phyloP scores from a whole-genome alignment of 495 filamentous ascomycete genomes.

The Neurospora sublineolata region DNA sequence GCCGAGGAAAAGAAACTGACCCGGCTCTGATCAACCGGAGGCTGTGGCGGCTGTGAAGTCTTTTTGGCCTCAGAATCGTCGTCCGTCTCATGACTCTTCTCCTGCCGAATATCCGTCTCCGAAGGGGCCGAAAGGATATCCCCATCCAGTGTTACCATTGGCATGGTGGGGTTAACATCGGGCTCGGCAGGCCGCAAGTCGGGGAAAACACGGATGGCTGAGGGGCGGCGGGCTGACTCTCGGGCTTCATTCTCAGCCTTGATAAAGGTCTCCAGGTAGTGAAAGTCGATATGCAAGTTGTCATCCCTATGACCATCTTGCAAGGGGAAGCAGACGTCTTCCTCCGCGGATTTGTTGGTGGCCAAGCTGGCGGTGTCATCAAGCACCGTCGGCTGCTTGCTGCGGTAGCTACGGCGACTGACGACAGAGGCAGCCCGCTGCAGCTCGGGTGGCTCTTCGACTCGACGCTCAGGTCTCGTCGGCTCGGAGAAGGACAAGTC shows the following conservation, averaged over 20 bases:
- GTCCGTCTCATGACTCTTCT: constrained; percentile 23
- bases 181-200: constrained; percentile 38
- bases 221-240: constrained; percentile 25
- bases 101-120: constrained; percentile 17
- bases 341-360: constrained; percentile 51
- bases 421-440: constrained; percentile 61
- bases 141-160: constrained; percentile 34
- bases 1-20: constrained; percentile 96
- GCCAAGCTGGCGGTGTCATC: constrained; percentile 37
- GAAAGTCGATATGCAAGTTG: constrained; percentile 62
- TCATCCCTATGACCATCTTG: constrained; percentile 36
- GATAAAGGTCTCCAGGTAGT: constrained; percentile 78
- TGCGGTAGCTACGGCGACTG: constrained; percentile 45
- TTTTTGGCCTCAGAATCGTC: constrained; percentile 9
- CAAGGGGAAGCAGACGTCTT: constrained; percentile 75
- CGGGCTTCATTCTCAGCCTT: constrained; percentile 40
- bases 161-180: constrained; percentile 6
- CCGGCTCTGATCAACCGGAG: constrained; percentile 49
- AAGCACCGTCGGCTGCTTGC: constrained; percentile 32
- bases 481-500: constrained; percentile 41
- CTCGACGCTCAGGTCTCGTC: constrained; percentile 20
- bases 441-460: constrained; percentile 50
- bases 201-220: constrained; percentile 43
- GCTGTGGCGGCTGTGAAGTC: constrained; percentile 14
- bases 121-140: constrained; percentile 37